phyloP scores from a whole-genome alignment of 345 rosid species.

The Triadica sebifera region DNA sequence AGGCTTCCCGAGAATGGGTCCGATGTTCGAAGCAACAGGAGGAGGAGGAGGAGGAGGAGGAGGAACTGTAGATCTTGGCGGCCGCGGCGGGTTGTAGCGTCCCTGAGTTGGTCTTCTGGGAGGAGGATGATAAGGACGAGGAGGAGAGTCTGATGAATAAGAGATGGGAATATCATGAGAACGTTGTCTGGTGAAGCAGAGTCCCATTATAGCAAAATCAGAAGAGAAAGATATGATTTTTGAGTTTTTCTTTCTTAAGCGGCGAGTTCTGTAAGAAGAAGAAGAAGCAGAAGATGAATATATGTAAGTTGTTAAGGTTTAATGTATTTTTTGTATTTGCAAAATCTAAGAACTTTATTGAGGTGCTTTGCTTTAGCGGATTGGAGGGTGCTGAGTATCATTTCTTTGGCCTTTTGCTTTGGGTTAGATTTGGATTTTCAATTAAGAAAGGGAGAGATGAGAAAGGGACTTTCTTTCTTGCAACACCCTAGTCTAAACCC shows the following conservation, averaged over 20 bases:
- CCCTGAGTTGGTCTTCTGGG: conserved; percentile 14
- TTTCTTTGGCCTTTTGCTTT: neutral
- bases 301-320: neutral
- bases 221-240: neutral
- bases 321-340: too few species aligned
- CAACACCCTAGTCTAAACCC: too few species aligned
- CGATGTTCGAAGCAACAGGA: conserved; percentile 36
- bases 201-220: conserved; percentile 33
- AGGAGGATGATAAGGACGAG: conserved; percentile 23
- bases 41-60: conserved; percentile 11
- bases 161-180: conserved; percentile 58
- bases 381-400: conserved; percentile 14
- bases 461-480: too few species aligned
- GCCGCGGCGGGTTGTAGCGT: neutral
- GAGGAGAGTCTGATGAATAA: conserved; percentile 42
- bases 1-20: conserved; percentile 25
- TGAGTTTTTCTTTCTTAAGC: neutral
- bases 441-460: too few species aligned
- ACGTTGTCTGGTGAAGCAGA: conserved; percentile 40
- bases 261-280: neutral
- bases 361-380: conserved; percentile 26
- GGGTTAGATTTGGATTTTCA: neutral
- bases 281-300: neutral
- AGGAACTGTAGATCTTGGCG: neutral
- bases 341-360: too few species aligned